phyloP scores from a whole-genome alignment of 805 yeast species.

The Starmerella sp. region DNA sequence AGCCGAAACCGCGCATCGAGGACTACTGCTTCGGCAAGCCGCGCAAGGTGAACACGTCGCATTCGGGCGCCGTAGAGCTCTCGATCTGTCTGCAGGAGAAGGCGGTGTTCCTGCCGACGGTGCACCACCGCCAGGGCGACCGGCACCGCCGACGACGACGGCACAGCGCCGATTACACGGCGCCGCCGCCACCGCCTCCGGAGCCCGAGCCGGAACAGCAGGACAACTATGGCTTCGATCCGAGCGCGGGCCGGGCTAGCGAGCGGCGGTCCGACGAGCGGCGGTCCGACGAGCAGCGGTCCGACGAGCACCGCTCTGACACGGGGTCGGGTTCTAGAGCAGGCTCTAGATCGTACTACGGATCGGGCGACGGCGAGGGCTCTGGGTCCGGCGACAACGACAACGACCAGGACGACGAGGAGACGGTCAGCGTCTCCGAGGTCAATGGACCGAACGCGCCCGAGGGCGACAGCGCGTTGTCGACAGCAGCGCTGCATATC shows the following conservation, averaged over 20 bases:
- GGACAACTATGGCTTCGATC: not conserved
- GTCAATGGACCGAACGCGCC: not conserved
- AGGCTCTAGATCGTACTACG: not conserved
- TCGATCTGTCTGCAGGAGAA: constrained; percentile 28
- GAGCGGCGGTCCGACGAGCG: not conserved
- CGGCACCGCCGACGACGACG: not conserved
- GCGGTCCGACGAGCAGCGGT: not conserved
- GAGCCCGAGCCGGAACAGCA: not conserved
- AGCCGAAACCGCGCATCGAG: constrained; percentile 4
- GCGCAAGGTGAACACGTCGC: constrained; percentile 25
- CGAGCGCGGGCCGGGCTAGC: no score
- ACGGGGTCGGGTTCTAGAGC: not conserved
- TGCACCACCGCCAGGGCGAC: constrained; percentile 1
- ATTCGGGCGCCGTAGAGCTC: constrained; percentile 27
- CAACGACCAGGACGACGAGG: not conserved
- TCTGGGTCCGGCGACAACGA: not conserved
- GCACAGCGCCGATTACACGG: not conserved
- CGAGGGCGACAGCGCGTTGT: not conserved
- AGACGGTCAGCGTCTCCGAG: not conserved
- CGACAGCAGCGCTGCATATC: not conserved
- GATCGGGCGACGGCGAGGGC: not conserved
- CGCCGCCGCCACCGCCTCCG: not conserved
- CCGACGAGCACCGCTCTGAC: not conserved
- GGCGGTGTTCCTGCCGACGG: constrained; percentile 25
- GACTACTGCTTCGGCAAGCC: constrained; percentile 28